Evolutionary conservation across 495 filamentous ascomycete species (phyloP), one percentile per base, ranked within the genome.

Genomic region (Parmelia sp.): DNA sequence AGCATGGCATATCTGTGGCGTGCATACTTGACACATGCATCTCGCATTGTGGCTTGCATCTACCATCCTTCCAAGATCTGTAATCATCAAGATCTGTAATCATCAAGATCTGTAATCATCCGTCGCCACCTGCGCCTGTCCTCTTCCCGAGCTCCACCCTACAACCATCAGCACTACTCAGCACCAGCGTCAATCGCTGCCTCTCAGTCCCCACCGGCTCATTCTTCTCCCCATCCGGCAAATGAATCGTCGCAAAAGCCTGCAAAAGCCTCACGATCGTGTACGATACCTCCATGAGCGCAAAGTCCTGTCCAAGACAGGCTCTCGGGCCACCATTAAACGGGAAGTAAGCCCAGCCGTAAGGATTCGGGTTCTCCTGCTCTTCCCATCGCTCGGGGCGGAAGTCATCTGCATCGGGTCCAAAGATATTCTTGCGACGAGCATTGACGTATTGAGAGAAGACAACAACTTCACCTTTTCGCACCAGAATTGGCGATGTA

Each of bases 331-430:
- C 86, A 44, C 84, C 83, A 70, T 87, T 88, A 73, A 90, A 89
- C 11, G 84, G 84, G 39, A 89, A 78, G 72, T 85, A 90, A 62
- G 83, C 82, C 86, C 86, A 88, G 27, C 74, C 69, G 57, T 63
- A 66, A 1, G 47, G 40, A 23, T 67, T 69, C 1, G 56, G 17
- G 36, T 61, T 71, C 47, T 71, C 66, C 17, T 70, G 65, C 33
- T 57, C 62, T 25, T 75, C 71, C 78, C 78, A 80, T 55, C 78
- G 62, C 65, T 79, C 76, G 6, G 78, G 78, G 51, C 70, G 73
- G 56, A 76, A 80, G 17, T 75, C 69, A 2, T 68, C 61, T 8
- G 73, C 78, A 64, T 70, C 66, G 29, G 71, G 69, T 7, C 67
- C 67, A 35, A 42, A 63, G 3, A 69, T 69, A 36, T 65, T 66